Conservation (phyloP, 371 early-diverging fungal genomes). For the Mortierella sp. region DNA sequence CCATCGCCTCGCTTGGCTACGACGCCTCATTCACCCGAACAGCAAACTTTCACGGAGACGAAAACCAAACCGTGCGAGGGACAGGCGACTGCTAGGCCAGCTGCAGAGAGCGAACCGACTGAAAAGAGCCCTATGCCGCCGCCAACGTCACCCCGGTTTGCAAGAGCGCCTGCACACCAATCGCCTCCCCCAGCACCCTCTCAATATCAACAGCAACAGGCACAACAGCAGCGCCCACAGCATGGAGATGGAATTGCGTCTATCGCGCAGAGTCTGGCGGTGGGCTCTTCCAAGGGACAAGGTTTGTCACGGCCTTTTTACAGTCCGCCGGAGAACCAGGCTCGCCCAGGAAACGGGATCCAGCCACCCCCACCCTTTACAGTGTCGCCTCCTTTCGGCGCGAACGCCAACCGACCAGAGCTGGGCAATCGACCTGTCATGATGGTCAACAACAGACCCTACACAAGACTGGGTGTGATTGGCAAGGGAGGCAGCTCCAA, state of each 20-base stretch:
- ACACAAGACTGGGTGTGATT: constrained; percentile 71
- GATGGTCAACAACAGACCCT: constrained; percentile 65
- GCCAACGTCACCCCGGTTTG: neutral
- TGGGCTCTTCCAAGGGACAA: constrained; percentile 19
- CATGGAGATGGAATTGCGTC: constrained; percentile 35
- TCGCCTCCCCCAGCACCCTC: neutral
- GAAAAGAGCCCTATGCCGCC: neutral
- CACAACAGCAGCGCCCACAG: neutral
- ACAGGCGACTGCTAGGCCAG: neutral
- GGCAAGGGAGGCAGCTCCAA: constrained; percentile 93
- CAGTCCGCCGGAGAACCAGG: neutral
- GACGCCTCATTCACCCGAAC: neutral
- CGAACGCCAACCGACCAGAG: constrained; percentile 7
- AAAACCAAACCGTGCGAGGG: neutral
- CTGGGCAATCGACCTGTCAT: constrained; percentile 30
- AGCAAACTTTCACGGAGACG: neutral
- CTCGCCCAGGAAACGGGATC: neutral
- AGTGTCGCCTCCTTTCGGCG: neutral
- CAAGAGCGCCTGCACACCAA: neutral
- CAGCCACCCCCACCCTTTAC: too few relatives aligned
- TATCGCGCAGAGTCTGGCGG: constrained; percentile 38
- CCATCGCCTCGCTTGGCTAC: neutral
- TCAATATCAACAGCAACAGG: neutral
- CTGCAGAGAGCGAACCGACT: neutral
- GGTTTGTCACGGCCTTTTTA: constrained; percentile 2